Conservation (phyloP, 2,329 filamentous ascomycete genomes). For the Drechslerella coelobrocha region DNA sequence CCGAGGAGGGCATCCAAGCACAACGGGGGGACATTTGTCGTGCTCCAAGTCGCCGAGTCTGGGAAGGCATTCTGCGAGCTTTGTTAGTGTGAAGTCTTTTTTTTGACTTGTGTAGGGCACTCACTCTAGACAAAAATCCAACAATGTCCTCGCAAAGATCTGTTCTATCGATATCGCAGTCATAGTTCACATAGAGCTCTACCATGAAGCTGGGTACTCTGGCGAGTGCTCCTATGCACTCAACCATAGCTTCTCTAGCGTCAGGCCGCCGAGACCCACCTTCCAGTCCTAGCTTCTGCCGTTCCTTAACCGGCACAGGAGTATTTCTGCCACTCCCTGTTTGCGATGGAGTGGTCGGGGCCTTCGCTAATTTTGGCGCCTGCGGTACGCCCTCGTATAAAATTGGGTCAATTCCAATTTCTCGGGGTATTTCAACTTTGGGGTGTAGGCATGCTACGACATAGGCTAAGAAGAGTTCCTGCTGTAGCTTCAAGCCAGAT, state of each 20-base stretch:
- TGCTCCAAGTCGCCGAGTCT: conserved; percentile 98
- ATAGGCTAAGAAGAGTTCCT: conserved; percentile 94
- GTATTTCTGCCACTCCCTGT: conserved; percentile 81
- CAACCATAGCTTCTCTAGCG: conserved; percentile 96
- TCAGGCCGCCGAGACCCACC: conserved; percentile 91
- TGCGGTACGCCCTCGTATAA: conserved; percentile 94
- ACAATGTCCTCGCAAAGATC: conserved; percentile 97
- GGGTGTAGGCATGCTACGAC: conserved; percentile 92
- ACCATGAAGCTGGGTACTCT: conserved; percentile 94
- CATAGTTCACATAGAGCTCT: conserved; percentile 96
- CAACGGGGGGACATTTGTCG: conserved; percentile 92
- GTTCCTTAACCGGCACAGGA: conserved; percentile 87
- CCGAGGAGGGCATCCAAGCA: conserved; percentile 90
- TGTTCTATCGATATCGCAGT: conserved; percentile 88
- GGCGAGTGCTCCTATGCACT: conserved; percentile 88
- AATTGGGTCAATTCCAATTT: conserved; percentile 85
- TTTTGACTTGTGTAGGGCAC: conserved; percentile 33
- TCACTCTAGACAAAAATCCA: conserved; percentile 76
- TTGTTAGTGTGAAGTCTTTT: conserved; percentile 32
- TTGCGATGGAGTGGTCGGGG: conserved; percentile 67
- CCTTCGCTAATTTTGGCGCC: conserved; percentile 82
- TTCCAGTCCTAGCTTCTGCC: conserved; percentile 89
- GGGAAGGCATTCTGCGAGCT: conserved; percentile 76
- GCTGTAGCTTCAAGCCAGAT: conserved; percentile 88
- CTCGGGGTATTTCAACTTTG: conserved; percentile 88